Conservation (phyloP, 495 filamentous ascomycete species). For the Neurospora africana region DNA sequence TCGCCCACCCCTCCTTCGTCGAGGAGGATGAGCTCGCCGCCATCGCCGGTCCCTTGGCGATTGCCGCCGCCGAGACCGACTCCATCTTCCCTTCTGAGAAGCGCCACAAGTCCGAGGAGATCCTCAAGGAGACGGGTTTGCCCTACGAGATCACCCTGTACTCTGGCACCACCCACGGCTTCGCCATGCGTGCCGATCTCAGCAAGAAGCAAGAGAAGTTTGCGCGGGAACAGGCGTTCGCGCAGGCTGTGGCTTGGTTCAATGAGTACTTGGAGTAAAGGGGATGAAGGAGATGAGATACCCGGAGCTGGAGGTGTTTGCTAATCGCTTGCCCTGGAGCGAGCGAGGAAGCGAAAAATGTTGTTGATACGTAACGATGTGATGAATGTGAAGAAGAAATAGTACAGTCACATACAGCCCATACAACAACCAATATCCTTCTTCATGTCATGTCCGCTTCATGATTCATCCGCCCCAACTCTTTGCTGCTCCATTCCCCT, state of each 20-base stretch:
- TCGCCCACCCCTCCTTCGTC: conserved; percentile 69
- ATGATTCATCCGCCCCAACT: not conserved
- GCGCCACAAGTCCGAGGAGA: conserved; percentile 47
- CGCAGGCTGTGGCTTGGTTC: conserved; percentile 75
- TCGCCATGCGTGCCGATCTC: conserved; percentile 60
- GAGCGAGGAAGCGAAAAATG: not conserved
- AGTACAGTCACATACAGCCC: not conserved
- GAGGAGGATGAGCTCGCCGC: conserved; percentile 63
- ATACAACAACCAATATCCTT: not conserved
- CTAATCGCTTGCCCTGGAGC: not conserved
- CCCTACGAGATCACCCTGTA: conserved; percentile 78
- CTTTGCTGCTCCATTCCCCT: not conserved
- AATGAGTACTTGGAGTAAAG: conserved; percentile 30
- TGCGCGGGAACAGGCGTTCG: conserved; percentile 78
- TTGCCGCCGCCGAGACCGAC: conserved; percentile 73
- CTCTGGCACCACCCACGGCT: conserved; percentile 68
- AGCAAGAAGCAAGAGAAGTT: conserved; percentile 52
- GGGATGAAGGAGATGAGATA: not conserved
- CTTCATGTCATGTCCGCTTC: not conserved
- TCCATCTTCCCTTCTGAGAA: conserved; percentile 65
- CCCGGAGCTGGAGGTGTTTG: not conserved
- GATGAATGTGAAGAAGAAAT: no score
- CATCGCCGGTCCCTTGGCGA: conserved; percentile 61
- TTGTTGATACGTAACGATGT: not conserved
- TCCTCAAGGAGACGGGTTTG: conserved; percentile 47